Evolutionary conservation across 805 yeast species (phyloP), one percentile per base, ranked within the genome.

Genomic region (Schwanniomyces occidentalis): DNA sequence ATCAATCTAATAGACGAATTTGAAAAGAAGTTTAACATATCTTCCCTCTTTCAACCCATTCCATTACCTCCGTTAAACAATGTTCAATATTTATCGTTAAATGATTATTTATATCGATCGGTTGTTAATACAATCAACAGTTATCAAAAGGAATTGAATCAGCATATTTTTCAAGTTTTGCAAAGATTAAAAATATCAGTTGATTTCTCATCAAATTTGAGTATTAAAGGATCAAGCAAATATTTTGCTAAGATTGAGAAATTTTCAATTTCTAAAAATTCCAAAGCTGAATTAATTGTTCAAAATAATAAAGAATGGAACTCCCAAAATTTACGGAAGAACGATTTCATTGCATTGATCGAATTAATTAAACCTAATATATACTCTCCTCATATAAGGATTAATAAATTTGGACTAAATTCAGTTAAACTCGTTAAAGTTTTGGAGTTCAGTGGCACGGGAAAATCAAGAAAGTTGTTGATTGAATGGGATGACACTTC

Each of bases 361-460:
- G 60, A 56, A 22, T 32, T 63, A 8, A 45, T 51, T 8, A 53
- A 51, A 32, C 65, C 66, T 0, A 54, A 52, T 31, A 51, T 48
- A 24, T 48, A 38, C 20, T 52, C 58, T 1, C 51, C 45, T 14
- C 40, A 37, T 16, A 17, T 19, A 4, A 40, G 63, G 5, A 34
- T 54, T 21, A 42, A 47, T 14, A 37, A 46, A 17, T 49, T 41
- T 35, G 68, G 68, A 1, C 30, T 60, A 8, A 37, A 35, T 29
- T 13, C 44, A 5, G 34, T 54, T 17, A 33, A 41, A 13, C 15
- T 52, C 4, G 44, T 38, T 9, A 32, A 37, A 24, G 45, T 50
- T 7, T 16, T 18, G 3, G 29, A 35, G 19, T 4, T 6, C 16
- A 5, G 3, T 12, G 20, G 12, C 10, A 24, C n/a, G 13, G 24